phyloP scores from a whole-genome alignment of 768 basidiomycete species.

The Atractiella rhizophila region DNA sequence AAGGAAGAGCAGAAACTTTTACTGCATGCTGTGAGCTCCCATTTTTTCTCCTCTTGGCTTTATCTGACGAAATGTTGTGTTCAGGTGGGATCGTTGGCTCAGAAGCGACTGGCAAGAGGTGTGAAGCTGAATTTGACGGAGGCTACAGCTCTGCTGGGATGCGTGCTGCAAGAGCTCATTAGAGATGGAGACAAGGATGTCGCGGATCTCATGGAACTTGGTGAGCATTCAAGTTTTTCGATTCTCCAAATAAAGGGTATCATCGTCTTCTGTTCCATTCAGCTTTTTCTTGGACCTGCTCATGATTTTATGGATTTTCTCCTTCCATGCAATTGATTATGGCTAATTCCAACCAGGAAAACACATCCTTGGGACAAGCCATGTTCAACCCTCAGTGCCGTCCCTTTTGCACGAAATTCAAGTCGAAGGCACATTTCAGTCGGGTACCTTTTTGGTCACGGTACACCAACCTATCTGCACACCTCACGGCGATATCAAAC shows the following conservation, averaged over 20 bases:
- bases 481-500: constrained; percentile 43
- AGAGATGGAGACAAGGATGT: constrained; percentile 71
- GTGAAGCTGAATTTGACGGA: constrained; percentile 64
- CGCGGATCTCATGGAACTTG: constrained; percentile 57
- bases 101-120: constrained; percentile 85
- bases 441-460: constrained; percentile 60
- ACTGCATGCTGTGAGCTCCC: constrained; percentile 34
- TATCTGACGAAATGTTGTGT: neutral
- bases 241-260: no score
- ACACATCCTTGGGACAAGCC: constrained; percentile 55
- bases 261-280: no score
- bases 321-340: neutral
- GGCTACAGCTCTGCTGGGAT: constrained; percentile 65
- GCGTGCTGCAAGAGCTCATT: constrained; percentile 78
- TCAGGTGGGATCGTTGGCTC: constrained; percentile 65
- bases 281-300: no score
- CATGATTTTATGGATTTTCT: no score
- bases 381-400: constrained; percentile 63
- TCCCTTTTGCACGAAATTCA: constrained; percentile 60
- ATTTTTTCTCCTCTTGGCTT: neutral
- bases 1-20: constrained; percentile 50
- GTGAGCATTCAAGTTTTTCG: constrained; percentile 4
- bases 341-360: constrained; percentile 36
- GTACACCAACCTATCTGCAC: constrained; percentile 86
- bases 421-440: constrained; percentile 16